These are phyloP conservation scores for Chaetomiaceae sp. DNA, from an alignment of 2,329 filamentous ascomycete genomes.

Conservation along the genomic window DNA sequence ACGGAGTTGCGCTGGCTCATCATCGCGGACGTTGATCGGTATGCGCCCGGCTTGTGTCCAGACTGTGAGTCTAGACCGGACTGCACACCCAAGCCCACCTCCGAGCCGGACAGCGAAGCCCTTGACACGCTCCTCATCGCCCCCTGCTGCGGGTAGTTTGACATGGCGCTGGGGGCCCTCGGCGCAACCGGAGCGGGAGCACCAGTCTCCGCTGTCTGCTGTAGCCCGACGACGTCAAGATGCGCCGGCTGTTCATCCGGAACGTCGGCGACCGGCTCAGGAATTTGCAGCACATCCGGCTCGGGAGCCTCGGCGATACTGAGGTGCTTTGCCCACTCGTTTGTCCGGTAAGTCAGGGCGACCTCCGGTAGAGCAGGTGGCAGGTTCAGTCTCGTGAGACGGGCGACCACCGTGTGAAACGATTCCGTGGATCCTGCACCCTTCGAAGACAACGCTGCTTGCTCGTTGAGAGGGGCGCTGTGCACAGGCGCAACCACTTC, in stretches of 20 bases:
- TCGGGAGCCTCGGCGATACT: slow-evolving; percentile 68
- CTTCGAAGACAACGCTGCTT: neutral
- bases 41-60: neutral
- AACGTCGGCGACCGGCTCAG: slow-evolving; percentile 26
- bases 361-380: slow-evolving; percentile 69
- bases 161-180: slow-evolving; percentile 26
- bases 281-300: slow-evolving; percentile 51
- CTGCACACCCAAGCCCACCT: neutral
- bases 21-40: slow-evolving; percentile 23
- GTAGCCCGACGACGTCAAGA: slow-evolving; percentile 57
- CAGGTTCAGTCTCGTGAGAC: slow-evolving; percentile 55
- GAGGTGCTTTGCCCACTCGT: slow-evolving; percentile 93
- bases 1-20: slow-evolving; percentile 12
- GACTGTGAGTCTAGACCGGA: slow-evolving; percentile 9
- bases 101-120: slow-evolving; percentile 18
- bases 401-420: slow-evolving; percentile 38
- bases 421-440: slow-evolving; percentile 36
- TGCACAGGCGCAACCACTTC: too few species aligned
- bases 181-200: slow-evolving; percentile 35
- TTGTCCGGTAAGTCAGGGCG: slow-evolving; percentile 78
- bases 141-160: slow-evolving; percentile 23
- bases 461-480: neutral
- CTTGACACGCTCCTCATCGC: slow-evolving; percentile 23
- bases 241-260: slow-evolving; percentile 51
- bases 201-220: slow-evolving; percentile 54